Conservation (phyloP, 164 flowering plant genomes). For the Tinospora cordifolia region DNA sequence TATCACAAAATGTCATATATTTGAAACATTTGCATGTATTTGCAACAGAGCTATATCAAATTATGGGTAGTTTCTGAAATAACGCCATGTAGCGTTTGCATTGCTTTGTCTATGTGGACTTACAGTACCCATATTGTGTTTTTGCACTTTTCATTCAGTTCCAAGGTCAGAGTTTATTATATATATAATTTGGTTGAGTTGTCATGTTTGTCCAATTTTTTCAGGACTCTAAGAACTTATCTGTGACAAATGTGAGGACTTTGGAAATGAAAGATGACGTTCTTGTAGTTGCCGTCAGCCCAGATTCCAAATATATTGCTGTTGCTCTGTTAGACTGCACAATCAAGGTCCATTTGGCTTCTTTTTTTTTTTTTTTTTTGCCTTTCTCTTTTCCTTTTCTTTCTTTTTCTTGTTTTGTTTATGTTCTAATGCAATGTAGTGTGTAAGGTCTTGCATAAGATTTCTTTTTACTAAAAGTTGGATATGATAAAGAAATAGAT, state of each 20-base stretch:
- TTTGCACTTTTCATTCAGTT: not conserved
- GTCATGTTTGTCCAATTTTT: constrained; percentile 7
- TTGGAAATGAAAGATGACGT: constrained; percentile 82
- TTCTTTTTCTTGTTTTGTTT: no score
- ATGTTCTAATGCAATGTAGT: not conserved
- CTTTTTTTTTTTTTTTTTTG: not conserved
- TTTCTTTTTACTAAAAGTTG: not conserved
- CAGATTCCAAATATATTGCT: constrained; percentile 80
- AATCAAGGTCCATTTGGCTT: constrained; percentile 49
- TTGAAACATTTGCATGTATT: not conserved
- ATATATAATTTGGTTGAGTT: not conserved
- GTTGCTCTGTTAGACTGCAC: constrained; percentile 75
- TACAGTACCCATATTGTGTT: not conserved
- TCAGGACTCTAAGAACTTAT: constrained; percentile 56
- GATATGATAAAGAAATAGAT: not conserved
- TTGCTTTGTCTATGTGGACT: not conserved
- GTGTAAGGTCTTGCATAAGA: not conserved
- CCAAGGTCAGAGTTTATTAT: not conserved
- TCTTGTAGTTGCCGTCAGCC: constrained; percentile 60
- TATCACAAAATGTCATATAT: not conserved
- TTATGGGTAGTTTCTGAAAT: not conserved
- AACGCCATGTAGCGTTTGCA: not conserved
- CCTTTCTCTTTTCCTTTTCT: not conserved
- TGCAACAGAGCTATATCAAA: not conserved
- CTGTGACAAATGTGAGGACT: constrained; percentile 46